phyloP scores from a whole-genome alignment of 495 filamentous ascomycete species.

The Penicilliopsis zonata region DNA sequence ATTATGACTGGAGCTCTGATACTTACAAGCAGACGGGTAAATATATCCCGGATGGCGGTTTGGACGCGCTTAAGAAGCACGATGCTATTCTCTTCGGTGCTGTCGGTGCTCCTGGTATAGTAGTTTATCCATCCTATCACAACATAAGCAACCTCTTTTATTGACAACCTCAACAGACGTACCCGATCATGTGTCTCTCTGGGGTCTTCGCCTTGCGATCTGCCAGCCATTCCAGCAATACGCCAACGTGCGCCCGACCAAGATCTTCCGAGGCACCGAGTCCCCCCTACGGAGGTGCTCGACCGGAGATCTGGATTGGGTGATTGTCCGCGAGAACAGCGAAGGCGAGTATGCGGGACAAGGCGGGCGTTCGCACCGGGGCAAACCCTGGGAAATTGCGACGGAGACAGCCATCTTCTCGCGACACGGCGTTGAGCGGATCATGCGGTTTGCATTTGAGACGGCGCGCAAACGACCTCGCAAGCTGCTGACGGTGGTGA shows the following conservation, averaged over 20 bases:
- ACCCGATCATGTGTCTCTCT: slow-evolving; percentile 39
- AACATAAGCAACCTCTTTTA: no score
- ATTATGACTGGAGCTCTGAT: slow-evolving; percentile 42
- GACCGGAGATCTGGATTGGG: slow-evolving; percentile 30
- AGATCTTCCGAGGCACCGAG: slow-evolving; percentile 28
- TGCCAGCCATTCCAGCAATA: slow-evolving; percentile 37
- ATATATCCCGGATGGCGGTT: slow-evolving; percentile 42
- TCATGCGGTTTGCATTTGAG: slow-evolving; percentile 39
- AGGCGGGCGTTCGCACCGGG: slow-evolving; percentile 29
- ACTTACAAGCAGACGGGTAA: slow-evolving; percentile 39
- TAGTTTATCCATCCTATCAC: no score
- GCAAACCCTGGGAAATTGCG: slow-evolving; percentile 30
- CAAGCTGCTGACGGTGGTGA: slow-evolving; percentile 36
- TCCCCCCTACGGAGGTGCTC: slow-evolving; percentile 26
- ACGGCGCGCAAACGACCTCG: slow-evolving; percentile 21
- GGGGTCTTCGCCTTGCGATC: slow-evolving; percentile 36
- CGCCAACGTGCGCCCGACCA: slow-evolving; percentile 37
- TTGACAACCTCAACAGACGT: slow-evolving; percentile 25
- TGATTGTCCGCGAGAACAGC: slow-evolving; percentile 37
- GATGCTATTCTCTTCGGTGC: slow-evolving; percentile 47
- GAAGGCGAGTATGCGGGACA: slow-evolving; percentile 42
- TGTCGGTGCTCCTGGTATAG: slow-evolving; percentile 42
- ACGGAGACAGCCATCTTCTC: slow-evolving; percentile 40
- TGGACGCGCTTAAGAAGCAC: slow-evolving; percentile 37
- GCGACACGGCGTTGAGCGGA: slow-evolving; percentile 30